Evolutionary conservation across 371 early-diverging fungal species (phyloP).

Genomic region (Mortierella sp.): DNA sequence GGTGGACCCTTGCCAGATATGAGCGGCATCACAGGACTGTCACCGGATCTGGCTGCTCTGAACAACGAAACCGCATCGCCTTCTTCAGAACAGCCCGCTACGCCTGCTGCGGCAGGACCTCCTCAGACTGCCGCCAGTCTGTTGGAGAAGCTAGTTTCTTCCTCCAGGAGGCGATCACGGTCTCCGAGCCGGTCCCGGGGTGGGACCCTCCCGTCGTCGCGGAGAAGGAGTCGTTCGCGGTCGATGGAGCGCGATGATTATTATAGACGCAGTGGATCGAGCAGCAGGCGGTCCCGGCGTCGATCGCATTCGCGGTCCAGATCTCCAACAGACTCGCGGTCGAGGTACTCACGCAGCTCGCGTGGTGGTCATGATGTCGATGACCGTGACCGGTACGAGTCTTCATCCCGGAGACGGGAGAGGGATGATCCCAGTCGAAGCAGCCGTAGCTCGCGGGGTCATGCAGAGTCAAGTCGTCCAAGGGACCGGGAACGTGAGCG

Average conservation of each 20-base stretch:
- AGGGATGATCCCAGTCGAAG: conserved; percentile 19
- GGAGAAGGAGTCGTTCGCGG: conserved; percentile 43
- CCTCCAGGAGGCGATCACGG: conserved; percentile 39
- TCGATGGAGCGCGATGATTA: conserved; percentile 37
- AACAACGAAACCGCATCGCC: conserved; percentile 28
- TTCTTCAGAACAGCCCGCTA: not conserved
- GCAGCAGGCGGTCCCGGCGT: conserved; percentile 18
- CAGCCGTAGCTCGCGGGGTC: conserved; percentile 23
- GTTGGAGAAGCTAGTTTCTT: conserved; percentile 37
- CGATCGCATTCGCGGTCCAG: conserved; percentile 20
- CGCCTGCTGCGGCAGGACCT: conserved; percentile 3
- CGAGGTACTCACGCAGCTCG: conserved; percentile 42
- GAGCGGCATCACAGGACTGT: conserved; percentile 32
- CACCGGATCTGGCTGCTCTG: conserved; percentile 19
- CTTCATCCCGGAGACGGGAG: conserved; percentile 3
- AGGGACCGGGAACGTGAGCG: conserved; percentile 33
- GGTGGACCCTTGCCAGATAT: conserved; percentile 38
- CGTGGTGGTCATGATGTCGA: conserved; percentile 27
- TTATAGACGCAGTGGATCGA: conserved; percentile 30
- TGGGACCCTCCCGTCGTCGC: not conserved
- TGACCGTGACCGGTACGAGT: not conserved
- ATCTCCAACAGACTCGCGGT: conserved; percentile 43
- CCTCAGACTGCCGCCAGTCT: conserved; percentile 19
- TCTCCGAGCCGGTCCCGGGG: conserved; percentile 35
- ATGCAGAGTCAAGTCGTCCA: conserved; percentile 34